Evolutionary conservation across 2,329 filamentous ascomycete species (phyloP), one percentile per base, ranked within the genome.

Genomic region (Colletotrichum sidae): DNA sequence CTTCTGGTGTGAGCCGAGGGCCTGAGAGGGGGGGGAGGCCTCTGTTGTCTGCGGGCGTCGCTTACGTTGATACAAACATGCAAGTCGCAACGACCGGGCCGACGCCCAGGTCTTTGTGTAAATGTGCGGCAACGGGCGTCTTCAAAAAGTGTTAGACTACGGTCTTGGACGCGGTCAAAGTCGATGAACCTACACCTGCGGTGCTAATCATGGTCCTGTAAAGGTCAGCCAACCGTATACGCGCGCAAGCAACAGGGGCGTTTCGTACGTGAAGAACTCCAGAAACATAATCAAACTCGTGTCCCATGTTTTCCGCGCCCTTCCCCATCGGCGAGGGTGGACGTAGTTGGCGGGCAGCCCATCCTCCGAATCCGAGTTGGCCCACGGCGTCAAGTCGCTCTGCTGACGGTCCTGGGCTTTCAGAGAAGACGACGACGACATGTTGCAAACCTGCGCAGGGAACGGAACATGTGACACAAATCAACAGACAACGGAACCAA

Each of bases 241-340:
- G 1, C 0, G 2, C 37, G 1, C 12, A 6, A 17, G 5, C 4
- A 37, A 13, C 1, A 33, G 0, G 15, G 2, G 0, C 5, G 8
- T 49, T 4, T 33, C 47, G 1, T 50, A 60, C 60, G 60, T 64
- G 37, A 54, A 64, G 10, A 64, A 64, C 33, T 64, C 60, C 0
- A 64, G 37, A n/a, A 64, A 64, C 6, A 60, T 49, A 3, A 64
- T 44, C 6, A 50, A 8, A 25, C 49, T 42, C 7, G 60, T 64
- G 6, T 64, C 60, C 2, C 60, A 64, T 2, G 17, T 34, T 39
- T 64, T 64, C 11, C 60, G 15, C 33, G 44, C 34, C 10, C 39
- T 34, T 1, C 55, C 34, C 60, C 60, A 64, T n/a, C 25, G 37
- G 6, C 60, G 49, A 9, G 60, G 60, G 2, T 64, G 60, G 3